Evolutionary conservation across 2,329 filamentous ascomycete species (phyloP), one percentile per base, ranked within the genome.

Genomic region (Esteya vermicola): DNA sequence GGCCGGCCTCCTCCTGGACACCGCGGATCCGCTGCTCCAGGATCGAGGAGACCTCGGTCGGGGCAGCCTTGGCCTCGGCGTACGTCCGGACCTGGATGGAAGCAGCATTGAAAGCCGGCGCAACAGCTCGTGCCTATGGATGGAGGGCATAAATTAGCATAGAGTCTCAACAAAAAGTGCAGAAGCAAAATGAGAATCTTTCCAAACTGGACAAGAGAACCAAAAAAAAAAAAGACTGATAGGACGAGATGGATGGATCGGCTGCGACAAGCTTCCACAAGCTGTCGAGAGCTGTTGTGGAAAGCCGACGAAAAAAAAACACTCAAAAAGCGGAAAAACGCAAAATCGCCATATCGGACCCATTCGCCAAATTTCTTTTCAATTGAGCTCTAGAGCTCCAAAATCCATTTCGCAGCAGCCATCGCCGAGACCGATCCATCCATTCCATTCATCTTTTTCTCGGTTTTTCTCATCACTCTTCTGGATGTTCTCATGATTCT

Each of bases 21-120:
- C 91, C 91, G 63, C 91, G 85, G 61, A 98, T 98, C 69, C 88
- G 79, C 78, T 96, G 89, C 75, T 96, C 91, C 62, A 98, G 84
- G 67, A 98, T 96, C 56, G 89, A 95, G 55, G 91, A 96, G 57
- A 96, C 89, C 75, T 98, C 91, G 58, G 89, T 98, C 56, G 91
- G 91, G 46, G 86, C 68, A 58, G 91, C 86, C 78, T 96, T 96
- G 54, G 85, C 82, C 60, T 93, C 88, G 62, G 85, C 89, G 70
- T 94, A 96, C 67, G 75, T 76, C 69, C 91, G 85, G 64, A 78
- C 66, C 63, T 83, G 78, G 63, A 81, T 71, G 54, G 70, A n/a
- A n/a, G n/a, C 67, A 58, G 75, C 70, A 71, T 77, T 81, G 72
- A 80, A 68, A 64, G 75, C 79, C 62, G 86, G 84, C 70, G 77